A percentile compares a stretch with the other conserved stretches of the same genome.
Conservation (phyloP, 2,329 filamentous ascomycete species). For the Metarhizium sp. region DNA sequence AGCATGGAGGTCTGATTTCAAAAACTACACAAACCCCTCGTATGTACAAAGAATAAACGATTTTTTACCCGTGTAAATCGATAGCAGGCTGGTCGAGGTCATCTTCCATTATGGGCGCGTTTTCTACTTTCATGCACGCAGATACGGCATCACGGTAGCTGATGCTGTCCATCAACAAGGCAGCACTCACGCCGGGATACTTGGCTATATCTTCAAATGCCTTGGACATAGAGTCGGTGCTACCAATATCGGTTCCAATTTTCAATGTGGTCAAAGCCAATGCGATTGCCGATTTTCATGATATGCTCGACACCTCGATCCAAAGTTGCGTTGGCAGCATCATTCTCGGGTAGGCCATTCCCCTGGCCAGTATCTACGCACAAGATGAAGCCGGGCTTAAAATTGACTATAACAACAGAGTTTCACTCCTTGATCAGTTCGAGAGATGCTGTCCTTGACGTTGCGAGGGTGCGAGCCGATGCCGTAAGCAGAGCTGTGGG, state of each 20-base stretch:
- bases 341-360: slow-evolving; percentile 58
- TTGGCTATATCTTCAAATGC: slow-evolving; percentile 81
- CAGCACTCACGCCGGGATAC: slow-evolving; percentile 68
- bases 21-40: neutral
- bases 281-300: slow-evolving; percentile 67
- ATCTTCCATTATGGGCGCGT: slow-evolving; percentile 45
- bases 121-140: slow-evolving; percentile 49
- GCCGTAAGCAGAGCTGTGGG: slow-evolving; percentile 32
- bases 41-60: neutral
- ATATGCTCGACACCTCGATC: slow-evolving; percentile 74
- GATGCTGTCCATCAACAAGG: slow-evolving; percentile 64
- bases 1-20: neutral
- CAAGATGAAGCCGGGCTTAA: slow-evolving; percentile 72
- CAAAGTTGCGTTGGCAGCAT: slow-evolving; percentile 62
- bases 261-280: slow-evolving; percentile 83
- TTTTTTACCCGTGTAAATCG: neutral
- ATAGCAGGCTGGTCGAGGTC: neutral
- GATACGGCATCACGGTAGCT: slow-evolving; percentile 65
- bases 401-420: slow-evolving; percentile 87
- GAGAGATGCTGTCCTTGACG: slow-evolving; percentile 73
- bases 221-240: slow-evolving; percentile 53
- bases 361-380: slow-evolving; percentile 52
- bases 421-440: slow-evolving; percentile 63
- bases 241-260: slow-evolving; percentile 85
- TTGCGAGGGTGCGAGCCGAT: slow-evolving; percentile 86